phyloP scores from a whole-genome alignment of 1,284 basidiomycete species.

The Naganishia cerealis region DNA sequence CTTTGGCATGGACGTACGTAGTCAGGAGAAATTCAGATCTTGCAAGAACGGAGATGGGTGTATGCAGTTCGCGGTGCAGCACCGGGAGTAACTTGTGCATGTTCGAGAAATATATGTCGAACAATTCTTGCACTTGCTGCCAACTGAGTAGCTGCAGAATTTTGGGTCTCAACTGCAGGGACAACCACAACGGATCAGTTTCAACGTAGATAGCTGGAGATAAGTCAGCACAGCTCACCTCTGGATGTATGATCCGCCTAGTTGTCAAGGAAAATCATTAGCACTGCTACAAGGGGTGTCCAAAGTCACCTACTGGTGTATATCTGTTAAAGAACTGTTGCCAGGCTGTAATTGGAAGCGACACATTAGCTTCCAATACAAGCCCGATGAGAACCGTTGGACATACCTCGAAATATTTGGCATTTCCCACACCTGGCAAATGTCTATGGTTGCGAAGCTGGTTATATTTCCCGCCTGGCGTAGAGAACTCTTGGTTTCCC shows the following conservation, averaged over 20 bases:
- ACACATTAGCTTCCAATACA: too few species aligned
- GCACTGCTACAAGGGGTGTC: background rate
- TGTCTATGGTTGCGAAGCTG: conserved; percentile 16
- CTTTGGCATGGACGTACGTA: conserved; percentile 63
- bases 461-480: conserved; percentile 37
- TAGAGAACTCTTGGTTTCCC: background rate
- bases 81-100: conserved; percentile 56
- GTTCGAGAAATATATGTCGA: conserved; percentile 73
- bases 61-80: conserved; percentile 82
- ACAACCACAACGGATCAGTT: background rate
- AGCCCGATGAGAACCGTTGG: conserved; percentile 81
- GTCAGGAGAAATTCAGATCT: conserved; percentile 89
- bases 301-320: conserved; percentile 7
- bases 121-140: conserved; percentile 85
- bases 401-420: conserved; percentile 91
- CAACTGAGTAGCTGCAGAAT: conserved; percentile 79
- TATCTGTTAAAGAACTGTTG: conserved; percentile 19
- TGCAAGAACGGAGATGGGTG: conserved; percentile 83
- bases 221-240: conserved; percentile 15
- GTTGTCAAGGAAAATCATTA: conserved; percentile 48
- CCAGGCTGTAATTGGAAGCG: background rate
- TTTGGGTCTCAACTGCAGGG: conserved; percentile 73
- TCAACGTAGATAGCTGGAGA: background rate
- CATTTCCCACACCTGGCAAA: conserved; percentile 78
- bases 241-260: conserved; percentile 78